phyloP scores from a whole-genome alignment of 2,329 filamentous ascomycete genomes.

The Talaromyces funiculosus region DNA sequence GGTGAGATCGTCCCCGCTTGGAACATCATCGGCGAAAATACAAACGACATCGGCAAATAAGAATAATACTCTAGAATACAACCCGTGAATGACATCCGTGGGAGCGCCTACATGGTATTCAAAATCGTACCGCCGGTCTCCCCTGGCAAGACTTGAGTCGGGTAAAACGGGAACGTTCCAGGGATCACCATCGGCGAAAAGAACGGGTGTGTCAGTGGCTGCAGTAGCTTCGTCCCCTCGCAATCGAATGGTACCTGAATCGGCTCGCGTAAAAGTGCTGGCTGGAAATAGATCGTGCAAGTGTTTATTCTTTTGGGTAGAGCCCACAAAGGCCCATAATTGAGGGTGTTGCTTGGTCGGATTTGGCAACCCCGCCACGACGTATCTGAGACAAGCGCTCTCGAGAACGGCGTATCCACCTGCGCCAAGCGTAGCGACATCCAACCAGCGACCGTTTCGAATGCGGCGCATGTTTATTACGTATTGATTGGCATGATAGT shows the following conservation, averaged over 20 bases:
- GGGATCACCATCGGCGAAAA: not conserved
- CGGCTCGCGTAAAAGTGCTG: not conserved
- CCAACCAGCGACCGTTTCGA: not conserved
- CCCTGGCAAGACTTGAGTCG: not conserved
- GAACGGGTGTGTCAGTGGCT: not conserved
- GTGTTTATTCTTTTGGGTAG: not conserved
- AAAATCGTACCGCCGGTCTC: not conserved
- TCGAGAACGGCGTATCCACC: not conserved
- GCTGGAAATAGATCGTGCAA: not conserved
- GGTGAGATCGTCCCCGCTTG: not conserved
- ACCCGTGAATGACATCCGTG: not conserved
- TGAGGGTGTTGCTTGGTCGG: not conserved
- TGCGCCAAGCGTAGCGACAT: not conserved
- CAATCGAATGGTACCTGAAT: not conserved
- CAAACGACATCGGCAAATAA: not conserved
- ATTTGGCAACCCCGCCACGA: not conserved
- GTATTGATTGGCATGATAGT: not conserved
- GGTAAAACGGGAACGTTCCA: not conserved
- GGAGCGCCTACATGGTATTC: not conserved
- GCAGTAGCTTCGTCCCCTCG: not conserved
- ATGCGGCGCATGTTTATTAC: not conserved
- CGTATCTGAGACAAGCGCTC: not conserved
- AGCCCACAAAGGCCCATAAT: not conserved
- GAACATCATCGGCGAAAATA: not conserved
- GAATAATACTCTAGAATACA: not conserved